phyloP scores from a whole-genome alignment of 192 early-diverging fungal genomes.

The Linnemannia zychae region DNA sequence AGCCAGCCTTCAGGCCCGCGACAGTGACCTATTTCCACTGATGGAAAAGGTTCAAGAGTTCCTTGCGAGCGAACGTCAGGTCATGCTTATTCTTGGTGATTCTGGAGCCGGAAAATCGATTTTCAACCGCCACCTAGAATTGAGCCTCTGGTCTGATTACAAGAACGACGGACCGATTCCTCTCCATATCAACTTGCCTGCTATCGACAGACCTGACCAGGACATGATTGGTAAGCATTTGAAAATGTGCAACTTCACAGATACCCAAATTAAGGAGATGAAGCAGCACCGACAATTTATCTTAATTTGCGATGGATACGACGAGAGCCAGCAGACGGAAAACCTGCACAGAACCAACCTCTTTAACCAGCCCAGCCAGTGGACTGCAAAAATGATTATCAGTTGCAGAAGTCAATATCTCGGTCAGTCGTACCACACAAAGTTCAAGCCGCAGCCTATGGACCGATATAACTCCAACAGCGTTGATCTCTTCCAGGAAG shows the following conservation, averaged over 20 bases:
- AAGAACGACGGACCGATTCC: not conserved
- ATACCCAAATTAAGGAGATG: not conserved
- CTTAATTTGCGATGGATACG: constrained; percentile 14
- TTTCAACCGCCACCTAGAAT: constrained; percentile 1
- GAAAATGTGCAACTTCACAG: not conserved
- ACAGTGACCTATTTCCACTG: not conserved
- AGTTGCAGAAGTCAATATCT: not conserved
- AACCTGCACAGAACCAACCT: not conserved
- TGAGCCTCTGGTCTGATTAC: not conserved
- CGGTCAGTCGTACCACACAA: not conserved
- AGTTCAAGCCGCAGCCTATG: not conserved
- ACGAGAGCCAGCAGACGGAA: not conserved
- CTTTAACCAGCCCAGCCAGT: not conserved
- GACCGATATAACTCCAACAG: not conserved
- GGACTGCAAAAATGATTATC: constrained; percentile 2
- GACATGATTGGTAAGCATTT: constrained; percentile 7
- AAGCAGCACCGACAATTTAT: not conserved
- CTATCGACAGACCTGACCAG: not conserved
- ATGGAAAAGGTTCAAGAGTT: not conserved
- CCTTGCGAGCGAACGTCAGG: not conserved
- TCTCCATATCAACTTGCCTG: not conserved
- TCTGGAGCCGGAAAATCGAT: constrained; percentile 17
- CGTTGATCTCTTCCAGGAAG: not conserved
- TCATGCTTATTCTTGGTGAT: not conserved
- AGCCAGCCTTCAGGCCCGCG: not conserved